A percentile compares a stretch with the other conserved stretches of the same genome.
These are phyloP conservation scores for Cornus controversa DNA, from an alignment of 148 eudicot genomes.

Conservation along the genomic window DNA sequence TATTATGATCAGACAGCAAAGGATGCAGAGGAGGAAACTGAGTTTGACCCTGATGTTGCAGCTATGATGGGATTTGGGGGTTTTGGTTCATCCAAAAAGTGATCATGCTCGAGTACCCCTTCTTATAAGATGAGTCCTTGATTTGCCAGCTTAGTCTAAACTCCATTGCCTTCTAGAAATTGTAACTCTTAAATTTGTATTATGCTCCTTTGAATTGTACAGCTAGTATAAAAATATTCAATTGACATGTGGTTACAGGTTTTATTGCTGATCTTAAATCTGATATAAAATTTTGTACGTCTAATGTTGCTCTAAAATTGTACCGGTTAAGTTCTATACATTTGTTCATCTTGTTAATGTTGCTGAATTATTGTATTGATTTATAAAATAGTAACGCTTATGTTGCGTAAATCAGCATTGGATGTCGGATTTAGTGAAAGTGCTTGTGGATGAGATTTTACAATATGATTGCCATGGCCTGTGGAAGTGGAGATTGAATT, in stretches of 20 bases:
- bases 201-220: not conserved
- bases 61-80: conserved; percentile 99
- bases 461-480: no score
- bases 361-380: no score
- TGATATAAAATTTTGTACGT: no score
- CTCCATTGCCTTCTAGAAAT: not conserved
- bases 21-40: conserved; percentile 70
- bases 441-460: no score
- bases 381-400: no score
- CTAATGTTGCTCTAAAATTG: no score
- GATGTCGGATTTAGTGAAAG: no score
- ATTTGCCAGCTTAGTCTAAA: not conserved
- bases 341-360: no score
- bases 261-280: not conserved
- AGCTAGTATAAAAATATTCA: not conserved
- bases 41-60: conserved; percentile 87
- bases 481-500: no score
- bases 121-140: conserved; percentile 1
- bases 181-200: not conserved
- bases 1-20: conserved; percentile 69
- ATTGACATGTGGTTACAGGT: not conserved
- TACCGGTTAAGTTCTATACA: no score
- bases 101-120: conserved; percentile 14
- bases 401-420: no score
- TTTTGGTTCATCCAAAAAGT: conserved; percentile 80